Base-by-base conservation (phyloP, 306 rosid genomes). In the Prunus kanzakura region DNA sequence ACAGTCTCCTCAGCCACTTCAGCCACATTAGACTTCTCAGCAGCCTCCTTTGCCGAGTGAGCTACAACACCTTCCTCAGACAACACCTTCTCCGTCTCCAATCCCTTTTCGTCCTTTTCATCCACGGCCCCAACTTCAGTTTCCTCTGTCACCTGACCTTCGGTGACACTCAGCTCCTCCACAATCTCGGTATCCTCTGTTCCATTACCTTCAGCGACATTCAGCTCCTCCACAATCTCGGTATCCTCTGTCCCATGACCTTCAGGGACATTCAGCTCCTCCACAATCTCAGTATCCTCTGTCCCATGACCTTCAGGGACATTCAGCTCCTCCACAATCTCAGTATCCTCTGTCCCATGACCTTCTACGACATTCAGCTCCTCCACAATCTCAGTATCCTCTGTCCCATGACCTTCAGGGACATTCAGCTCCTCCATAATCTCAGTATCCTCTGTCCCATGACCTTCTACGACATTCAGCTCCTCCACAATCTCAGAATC, bases 131-230 rank as follows among this genome's bases (percentile, higher is more conserved):
- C 54, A 49, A 49, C 54, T 12, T 49, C 54, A 49, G 19, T 46
- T 49, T 69, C 84, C 58, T 35, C 75, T 4, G 56, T 18, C 79
- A 38, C 51, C 60, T 64, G 41, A 64, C 69, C 69, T 64, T 4
- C 69, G 6, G 46, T 18, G 23, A 64, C 56, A 54, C 18, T 57
- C 41, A 46, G 63, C 18, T 16, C 76, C 15, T 22, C 45, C 10
- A 14, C 67, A 35, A 63, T 46, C 27, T 71, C 67, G 1, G 61
- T 22, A 43, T 51, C 82, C 56, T 49, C 76, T 8, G 50, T 29
- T 77, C 18, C 32, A 51, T 64, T 14, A 64, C 23, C 27, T 51
- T 16, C 56, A 3, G 67, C 67, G 43, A 7, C 63, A 29, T 16
- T 50, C 20, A 22, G 35, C 29, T 49, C 76, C 32, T 68, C 75